Base-by-base conservation (phyloP, 306 rosid species). In the Trifolium subterraneum region DNA sequence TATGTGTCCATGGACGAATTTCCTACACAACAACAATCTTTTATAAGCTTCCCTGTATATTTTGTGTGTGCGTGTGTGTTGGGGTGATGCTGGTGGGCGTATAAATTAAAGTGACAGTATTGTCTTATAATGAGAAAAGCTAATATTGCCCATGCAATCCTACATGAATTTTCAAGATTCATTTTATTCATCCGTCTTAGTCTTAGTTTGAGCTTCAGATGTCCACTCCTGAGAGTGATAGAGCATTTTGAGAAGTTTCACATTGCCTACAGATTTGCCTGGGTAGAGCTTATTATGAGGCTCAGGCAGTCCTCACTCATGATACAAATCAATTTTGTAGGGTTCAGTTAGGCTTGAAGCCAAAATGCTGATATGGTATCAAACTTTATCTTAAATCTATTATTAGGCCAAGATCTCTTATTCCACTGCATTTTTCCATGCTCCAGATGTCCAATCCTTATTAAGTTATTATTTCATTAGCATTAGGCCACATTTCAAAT, bases 1-100 rank as follows among this genome's bases (percentile, higher is more conserved):
- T 93, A 84, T 93, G 98, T 38, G 97, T 91, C 98, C 98, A 89
- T n/a, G 98, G 98, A 62, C 94, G 98, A 75, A 93, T 93, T 87
- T 93, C 98, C 98, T 93, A 73, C 54, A 64, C 56, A 68, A 20
- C 15, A 73, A 69, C 10, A 55, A 42, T 15, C 22, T 78, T 52
- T 62, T 39, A 54, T 19, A 27, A 73, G 62, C 66, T 79, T 70
- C 61, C 42, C 16, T 25, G 29, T 51, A 50, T 42, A 55, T 12
- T 31, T 31, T 27, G 13, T 31, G 73, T 18, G 2, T 5, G 29
- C 15, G 31, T 25, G 16, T 44, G 35, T 61, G 54, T 22, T 27
- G 16, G 44, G 63, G 36, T 48, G 50, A 23, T n/a, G 62, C n/a
- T 15, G n/a, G 33, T 56, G 62, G 16, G 62, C 62, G 11, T 22